Percentiles rank a stretch among this genome's conserved stretches.
phyloP scores from a whole-genome alignment of 2,329 filamentous ascomycete species.

The Neopestalotiopsis rosae region DNA sequence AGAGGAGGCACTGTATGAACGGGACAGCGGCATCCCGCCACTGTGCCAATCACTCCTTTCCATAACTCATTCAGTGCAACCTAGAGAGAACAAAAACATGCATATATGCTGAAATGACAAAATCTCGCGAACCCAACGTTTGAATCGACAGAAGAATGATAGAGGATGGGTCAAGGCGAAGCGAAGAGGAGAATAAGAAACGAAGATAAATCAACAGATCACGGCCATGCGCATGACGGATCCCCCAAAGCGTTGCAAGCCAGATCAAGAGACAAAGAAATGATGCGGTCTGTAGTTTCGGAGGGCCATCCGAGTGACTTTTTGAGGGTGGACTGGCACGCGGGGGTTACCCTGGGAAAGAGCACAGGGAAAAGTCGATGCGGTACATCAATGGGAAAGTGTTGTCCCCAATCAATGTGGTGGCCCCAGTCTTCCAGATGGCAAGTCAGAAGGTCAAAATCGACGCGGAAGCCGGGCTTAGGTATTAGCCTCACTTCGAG shows the following conservation, averaged over 20 bases:
- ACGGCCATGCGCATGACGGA: neutral
- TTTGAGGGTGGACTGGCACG: neutral
- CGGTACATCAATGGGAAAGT: neutral
- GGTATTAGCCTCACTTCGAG: constrained; percentile 17
- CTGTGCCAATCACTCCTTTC: constrained; percentile 39
- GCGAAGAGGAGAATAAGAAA: neutral
- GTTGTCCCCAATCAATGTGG: constrained; percentile 1
- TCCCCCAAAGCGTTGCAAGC: neutral
- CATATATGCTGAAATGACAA: constrained; percentile 19
- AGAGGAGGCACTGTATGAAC: constrained; percentile 39
- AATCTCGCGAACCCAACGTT: neutral
- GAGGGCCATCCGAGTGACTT: constrained; percentile 5
- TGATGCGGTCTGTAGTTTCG: constrained; percentile 9
- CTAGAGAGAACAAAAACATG: neutral
- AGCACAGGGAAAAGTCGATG: constrained; percentile 1
- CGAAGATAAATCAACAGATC: neutral
- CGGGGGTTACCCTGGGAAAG: constrained; percentile 4
- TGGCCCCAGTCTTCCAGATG: neutral
- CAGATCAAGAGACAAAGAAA: neutral
- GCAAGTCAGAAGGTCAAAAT: constrained; percentile 13
- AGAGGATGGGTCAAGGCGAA: neutral
- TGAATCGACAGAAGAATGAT: constrained; percentile 11
- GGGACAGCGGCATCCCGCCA: constrained; percentile 38
- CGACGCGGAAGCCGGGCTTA: constrained; percentile 13
- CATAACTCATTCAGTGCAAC: constrained; percentile 32